phyloP scores from a whole-genome alignment of 176 grass and related monocot genomes.

The Ananas comosus region DNA sequence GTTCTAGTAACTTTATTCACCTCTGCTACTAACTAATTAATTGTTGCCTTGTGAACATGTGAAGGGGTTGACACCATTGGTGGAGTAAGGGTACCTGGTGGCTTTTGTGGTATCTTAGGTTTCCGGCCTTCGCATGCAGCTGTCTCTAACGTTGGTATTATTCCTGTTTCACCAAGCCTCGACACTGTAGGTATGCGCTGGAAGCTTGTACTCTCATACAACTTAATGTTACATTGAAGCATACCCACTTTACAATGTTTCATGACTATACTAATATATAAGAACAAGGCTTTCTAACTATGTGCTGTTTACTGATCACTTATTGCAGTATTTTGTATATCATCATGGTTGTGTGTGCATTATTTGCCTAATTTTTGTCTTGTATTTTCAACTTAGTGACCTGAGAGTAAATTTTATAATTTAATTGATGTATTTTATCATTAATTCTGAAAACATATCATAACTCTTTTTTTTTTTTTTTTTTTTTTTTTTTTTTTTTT shows the following conservation, averaged over 20 bases:
- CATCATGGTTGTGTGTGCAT: too few species aligned
- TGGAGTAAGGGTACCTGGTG: constrained; percentile 86
- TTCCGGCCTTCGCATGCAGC: constrained; percentile 80
- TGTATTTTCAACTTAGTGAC: too few species aligned
- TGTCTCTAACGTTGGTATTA: constrained; percentile 53
- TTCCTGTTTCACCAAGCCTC: constrained; percentile 85
- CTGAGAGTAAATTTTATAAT: too few species aligned
- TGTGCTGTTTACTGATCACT: neutral
- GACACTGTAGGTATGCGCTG: constrained; percentile 67
- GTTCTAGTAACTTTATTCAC: constrained; percentile 4
- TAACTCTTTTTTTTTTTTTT: too few species aligned
- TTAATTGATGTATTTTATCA: too few species aligned
- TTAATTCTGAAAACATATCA: too few species aligned
- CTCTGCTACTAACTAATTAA: neutral
- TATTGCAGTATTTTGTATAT: neutral
- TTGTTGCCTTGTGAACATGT: constrained; percentile 12
- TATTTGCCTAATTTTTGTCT: too few species aligned
- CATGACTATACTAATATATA: neutral
- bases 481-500: too few species aligned
- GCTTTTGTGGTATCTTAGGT: constrained; percentile 78
- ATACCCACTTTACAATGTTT: constrained; percentile 7
- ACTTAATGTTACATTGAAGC: neutral
- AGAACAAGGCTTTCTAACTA: neutral
- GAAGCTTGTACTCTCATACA: constrained; percentile 10
- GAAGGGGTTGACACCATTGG: constrained; percentile 79